Percentiles rank a stretch among this genome's conserved stretches.
phyloP scores from a whole-genome alignment of 441 rosid genomes.

The Breynia disticha region DNA sequence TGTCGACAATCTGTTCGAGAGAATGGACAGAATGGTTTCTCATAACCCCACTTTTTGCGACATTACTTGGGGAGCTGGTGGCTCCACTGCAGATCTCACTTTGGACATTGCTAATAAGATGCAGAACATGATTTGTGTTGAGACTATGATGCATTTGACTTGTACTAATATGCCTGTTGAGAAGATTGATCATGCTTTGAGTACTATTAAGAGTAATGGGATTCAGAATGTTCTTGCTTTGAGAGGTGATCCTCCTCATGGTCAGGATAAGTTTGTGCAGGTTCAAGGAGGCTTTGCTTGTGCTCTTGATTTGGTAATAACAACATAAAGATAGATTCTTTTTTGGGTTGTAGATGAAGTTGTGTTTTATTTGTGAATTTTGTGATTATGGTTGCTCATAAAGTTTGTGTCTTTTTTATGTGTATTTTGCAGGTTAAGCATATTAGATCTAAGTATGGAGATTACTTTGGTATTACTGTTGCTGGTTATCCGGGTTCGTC shows the following conservation, averaged over 20 bases:
- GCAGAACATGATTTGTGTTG: conserved; percentile 94
- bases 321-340: not conserved
- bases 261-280: conserved; percentile 93
- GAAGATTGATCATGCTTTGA: conserved; percentile 84
- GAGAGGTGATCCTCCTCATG: conserved; percentile 95
- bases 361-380: too few species aligned
- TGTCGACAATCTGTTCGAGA: conserved; percentile 88
- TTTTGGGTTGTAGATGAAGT: too few species aligned
- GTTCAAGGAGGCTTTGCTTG: conserved; percentile 90
- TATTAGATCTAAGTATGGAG: conserved; percentile 58
- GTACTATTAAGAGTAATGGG: conserved; percentile 71
- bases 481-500: conserved; percentile 97
- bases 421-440: conserved; percentile 70
- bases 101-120: conserved; percentile 85
- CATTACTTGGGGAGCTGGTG: conserved; percentile 99
- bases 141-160: conserved; percentile 99
- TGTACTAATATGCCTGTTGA: conserved; percentile 97
- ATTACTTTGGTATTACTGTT: conserved; percentile 91
- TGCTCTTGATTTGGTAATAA: conserved; percentile 71
- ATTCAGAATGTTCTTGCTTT: conserved; percentile 97
- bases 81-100: conserved; percentile 89
- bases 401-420: not conserved
- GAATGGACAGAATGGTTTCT: conserved; percentile 91
- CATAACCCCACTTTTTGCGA: conserved; percentile 91
- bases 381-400: not conserved